phyloP scores from a whole-genome alignment of 805 yeast species.

The Phaffomyces thermotolerans region DNA sequence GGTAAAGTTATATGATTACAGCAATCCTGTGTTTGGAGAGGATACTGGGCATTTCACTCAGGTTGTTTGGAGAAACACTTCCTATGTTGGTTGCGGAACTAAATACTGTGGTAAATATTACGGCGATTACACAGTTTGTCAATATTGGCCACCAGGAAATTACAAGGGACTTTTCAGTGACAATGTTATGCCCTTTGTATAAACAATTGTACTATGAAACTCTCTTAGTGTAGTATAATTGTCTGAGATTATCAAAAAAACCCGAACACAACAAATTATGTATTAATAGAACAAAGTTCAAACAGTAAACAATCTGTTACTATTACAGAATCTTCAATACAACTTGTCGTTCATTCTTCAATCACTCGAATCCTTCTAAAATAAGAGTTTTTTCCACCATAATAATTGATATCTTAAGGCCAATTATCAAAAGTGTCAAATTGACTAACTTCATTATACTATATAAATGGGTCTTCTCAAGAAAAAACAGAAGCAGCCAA shows the following conservation, averaged over 20 bases:
- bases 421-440: no score
- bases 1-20: conserved; percentile 43
- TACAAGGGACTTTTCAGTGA: conserved; percentile 33
- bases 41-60: conserved; percentile 77
- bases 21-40: conserved; percentile 37
- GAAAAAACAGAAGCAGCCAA: conserved; percentile 12
- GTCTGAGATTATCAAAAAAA: no score
- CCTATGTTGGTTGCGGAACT: conserved; percentile 64
- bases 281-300: no score
- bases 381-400: no score
- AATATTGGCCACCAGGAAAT: conserved; percentile 65
- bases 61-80: conserved; percentile 61
- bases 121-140: conserved; percentile 60
- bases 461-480: conserved; percentile 19
- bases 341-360: no score
- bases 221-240: no score
- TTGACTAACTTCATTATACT: no score
- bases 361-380: no score
- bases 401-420: no score
- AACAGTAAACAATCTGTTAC: no score
- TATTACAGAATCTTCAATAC: no score
- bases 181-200: conserved; percentile 26
- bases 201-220: not conserved
- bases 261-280: no score
- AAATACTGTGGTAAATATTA: conserved; percentile 45